These are phyloP conservation scores for Amanita pseudoporphyria DNA, from an alignment of 768 basidiomycete species.

Conservation along the genomic window DNA sequence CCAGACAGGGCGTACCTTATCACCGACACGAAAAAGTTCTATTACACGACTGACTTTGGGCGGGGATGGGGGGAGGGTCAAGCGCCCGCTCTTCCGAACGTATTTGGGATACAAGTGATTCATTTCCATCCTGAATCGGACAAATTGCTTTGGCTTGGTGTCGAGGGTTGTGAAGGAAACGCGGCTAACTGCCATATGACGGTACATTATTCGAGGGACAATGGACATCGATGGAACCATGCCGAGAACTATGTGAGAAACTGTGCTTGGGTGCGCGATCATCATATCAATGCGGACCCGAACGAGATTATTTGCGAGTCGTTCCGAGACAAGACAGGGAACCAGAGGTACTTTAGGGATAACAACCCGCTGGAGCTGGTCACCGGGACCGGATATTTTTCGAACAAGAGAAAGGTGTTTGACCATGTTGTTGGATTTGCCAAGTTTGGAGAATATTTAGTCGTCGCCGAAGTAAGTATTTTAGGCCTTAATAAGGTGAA, in stretches of 20 bases:
- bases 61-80: constrained; percentile 48
- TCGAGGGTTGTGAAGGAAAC: constrained; percentile 45
- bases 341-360: constrained; percentile 48
- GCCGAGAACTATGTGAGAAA: constrained; percentile 84
- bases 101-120: constrained; percentile 64
- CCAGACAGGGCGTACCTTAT: constrained; percentile 85
- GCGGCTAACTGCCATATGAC: constrained; percentile 56
- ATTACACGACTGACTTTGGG: constrained; percentile 80
- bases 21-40: constrained; percentile 53
- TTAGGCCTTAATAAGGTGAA: constrained; percentile 1
- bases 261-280: constrained; percentile 88
- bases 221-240: constrained; percentile 67
- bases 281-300: constrained; percentile 68
- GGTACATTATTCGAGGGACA: constrained; percentile 64
- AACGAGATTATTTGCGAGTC: constrained; percentile 90
- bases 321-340: constrained; percentile 72
- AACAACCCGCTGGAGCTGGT: constrained; percentile 72
- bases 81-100: constrained; percentile 69
- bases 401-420: constrained; percentile 67
- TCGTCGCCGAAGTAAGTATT: constrained; percentile 79
- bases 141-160: constrained; percentile 83
- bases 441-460: constrained; percentile 93
- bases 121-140: constrained; percentile 87
- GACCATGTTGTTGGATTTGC: constrained; percentile 89
- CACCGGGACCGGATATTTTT: constrained; percentile 66